Percentiles rank a stretch among this genome's conserved stretches.
phyloP scores from a whole-genome alignment of 2,329 filamentous ascomycete genomes.

The Seiridium cupressi region DNA sequence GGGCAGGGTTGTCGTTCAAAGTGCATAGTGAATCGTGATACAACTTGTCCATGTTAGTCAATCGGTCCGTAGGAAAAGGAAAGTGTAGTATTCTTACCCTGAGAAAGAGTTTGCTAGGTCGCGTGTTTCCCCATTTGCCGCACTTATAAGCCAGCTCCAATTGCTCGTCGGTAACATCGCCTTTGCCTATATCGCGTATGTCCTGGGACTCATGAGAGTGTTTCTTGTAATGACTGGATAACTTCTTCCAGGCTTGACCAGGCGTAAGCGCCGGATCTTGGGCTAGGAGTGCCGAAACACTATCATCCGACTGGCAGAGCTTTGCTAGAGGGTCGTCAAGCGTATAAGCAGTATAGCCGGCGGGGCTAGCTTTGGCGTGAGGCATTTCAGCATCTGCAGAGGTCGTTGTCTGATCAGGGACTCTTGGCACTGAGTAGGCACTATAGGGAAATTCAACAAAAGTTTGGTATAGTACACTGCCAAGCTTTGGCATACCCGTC shows the following conservation, averaged over 20 bases:
- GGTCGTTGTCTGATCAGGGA: conserved; percentile 10
- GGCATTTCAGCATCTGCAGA: neutral
- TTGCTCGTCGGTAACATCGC: conserved; percentile 32
- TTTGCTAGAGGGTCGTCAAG: conserved; percentile 46
- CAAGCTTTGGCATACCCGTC: conserved; percentile 8
- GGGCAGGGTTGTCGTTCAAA: conserved; percentile 48
- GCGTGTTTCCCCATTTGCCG: conserved; percentile 63
- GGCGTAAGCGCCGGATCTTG: conserved; percentile 51
- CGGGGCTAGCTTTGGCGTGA: neutral
- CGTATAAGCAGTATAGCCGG: conserved; percentile 19
- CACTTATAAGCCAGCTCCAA: conserved; percentile 56
- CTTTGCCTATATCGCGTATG: conserved; percentile 17
- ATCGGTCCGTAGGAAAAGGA: neutral
- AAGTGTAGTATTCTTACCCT: conserved; percentile 35
- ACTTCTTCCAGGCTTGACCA: conserved; percentile 49
- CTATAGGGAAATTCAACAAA: conserved; percentile 28
- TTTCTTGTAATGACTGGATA: conserved; percentile 42
- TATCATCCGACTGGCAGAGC: conserved; percentile 51
- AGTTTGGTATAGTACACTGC: conserved; percentile 21
- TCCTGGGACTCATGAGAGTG: conserved; percentile 6
- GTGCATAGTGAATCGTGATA: conserved; percentile 64
- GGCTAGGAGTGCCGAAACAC: conserved; percentile 58
- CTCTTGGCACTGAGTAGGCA: conserved; percentile 24
- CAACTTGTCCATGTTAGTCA: conserved; percentile 36
- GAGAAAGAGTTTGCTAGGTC: conserved; percentile 68